phyloP scores from a whole-genome alignment of 139 green algal genomes.

The Spirogloea muscicola region DNA sequence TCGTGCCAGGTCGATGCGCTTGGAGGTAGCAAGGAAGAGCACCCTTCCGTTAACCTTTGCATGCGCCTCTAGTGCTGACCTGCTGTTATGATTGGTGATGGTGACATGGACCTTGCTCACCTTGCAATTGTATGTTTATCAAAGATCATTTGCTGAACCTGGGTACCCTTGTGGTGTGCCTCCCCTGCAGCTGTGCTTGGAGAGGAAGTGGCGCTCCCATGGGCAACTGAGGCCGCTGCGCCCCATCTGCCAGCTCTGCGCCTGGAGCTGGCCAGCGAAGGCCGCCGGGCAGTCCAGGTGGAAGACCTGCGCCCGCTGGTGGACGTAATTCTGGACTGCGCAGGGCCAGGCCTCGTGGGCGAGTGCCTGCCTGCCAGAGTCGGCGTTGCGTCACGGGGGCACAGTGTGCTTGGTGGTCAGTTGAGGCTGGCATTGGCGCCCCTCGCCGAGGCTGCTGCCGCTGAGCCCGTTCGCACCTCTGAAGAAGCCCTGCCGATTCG shows the following conservation, averaged over 20 bases:
- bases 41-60: neutral
- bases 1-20: conserved; percentile 8
- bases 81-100: no score
- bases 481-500: no score
- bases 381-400: conserved; percentile 6
- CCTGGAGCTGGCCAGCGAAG: neutral
- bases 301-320: conserved; percentile 10
- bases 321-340: conserved; percentile 17
- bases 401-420: neutral
- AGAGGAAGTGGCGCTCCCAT: neutral
- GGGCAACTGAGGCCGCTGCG: conserved; percentile 10
- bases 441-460: neutral
- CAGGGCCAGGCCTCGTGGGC: conserved; percentile 13
- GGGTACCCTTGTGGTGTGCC: neutral
- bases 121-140: neutral
- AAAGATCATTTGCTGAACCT: neutral
- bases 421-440: conserved; percentile 2
- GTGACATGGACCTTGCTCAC: neutral
- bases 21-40: neutral
- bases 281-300: conserved; percentile 13
- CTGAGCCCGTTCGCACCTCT: no score
- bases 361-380: conserved; percentile 34
- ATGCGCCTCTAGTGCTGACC: neutral
- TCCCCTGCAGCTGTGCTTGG: neutral
- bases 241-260: conserved; percentile 5